A percentile compares a stretch with the other conserved stretches of the same genome.
These are phyloP conservation scores for Candida ulmi DNA, from an alignment of 805 yeast species.

Conservation along the genomic window DNA sequence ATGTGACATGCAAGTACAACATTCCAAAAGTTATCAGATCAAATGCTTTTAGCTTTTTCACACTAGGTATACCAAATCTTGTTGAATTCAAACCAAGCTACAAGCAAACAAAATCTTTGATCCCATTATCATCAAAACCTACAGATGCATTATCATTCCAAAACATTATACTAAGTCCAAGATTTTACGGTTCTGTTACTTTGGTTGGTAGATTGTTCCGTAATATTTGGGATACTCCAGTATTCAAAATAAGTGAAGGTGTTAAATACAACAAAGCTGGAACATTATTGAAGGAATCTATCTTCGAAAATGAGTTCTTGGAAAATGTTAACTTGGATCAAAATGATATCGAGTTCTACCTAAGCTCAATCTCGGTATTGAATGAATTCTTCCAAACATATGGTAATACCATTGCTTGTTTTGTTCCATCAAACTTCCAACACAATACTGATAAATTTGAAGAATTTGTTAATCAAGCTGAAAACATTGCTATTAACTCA, in stretches of 20 bases:
- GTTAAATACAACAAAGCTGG: conserved; percentile 32
- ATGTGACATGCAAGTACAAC: conserved; percentile 72
- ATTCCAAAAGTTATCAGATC: conserved; percentile 46
- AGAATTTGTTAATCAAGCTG: conserved; percentile 80
- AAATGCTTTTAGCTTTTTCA: conserved; percentile 37
- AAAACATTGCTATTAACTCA: conserved; percentile 80
- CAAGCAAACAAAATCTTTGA: conserved; percentile 12
- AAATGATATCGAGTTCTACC: conserved; percentile 56
- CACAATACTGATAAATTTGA: conserved; percentile 32
- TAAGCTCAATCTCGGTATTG: conserved; percentile 65
- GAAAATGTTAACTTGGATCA: conserved; percentile 35
- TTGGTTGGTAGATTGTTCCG: conserved; percentile 74
- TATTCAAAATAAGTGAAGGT: conserved; percentile 40
- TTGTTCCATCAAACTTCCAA: conserved; percentile 50
- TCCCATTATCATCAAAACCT: conserved; percentile 4
- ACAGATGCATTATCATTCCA: conserved; percentile 41
- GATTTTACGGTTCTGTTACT: conserved; percentile 83
- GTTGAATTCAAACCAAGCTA: conserved; percentile 38
- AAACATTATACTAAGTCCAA: conserved; percentile 82
- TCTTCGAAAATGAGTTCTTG: conserved; percentile 36
- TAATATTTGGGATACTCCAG: conserved; percentile 70
- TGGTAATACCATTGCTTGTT: conserved; percentile 55
- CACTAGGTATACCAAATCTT: conserved; percentile 36
- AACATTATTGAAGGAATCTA: conserved; percentile 17
- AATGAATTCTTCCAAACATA: conserved; percentile 66